Conservation (phyloP, 2,329 filamentous ascomycete genomes). For the Trichophyton equinum region DNA sequence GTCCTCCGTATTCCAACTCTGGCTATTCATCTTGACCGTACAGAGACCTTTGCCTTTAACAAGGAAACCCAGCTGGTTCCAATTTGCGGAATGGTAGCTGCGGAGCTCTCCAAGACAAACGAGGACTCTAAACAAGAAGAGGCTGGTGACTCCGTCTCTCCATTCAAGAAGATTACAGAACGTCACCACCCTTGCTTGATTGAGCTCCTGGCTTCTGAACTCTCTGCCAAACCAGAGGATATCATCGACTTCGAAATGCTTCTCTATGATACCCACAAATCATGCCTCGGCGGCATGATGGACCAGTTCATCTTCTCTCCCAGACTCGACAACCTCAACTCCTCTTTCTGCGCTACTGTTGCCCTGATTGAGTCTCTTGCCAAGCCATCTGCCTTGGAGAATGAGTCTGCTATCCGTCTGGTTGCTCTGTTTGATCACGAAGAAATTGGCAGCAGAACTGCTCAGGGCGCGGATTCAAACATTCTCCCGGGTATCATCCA, state of each 20-base stretch:
- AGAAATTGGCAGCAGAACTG: constrained; percentile 84
- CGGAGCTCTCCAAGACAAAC: constrained; percentile 54
- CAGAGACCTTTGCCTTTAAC: constrained; percentile 80
- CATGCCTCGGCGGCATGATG: constrained; percentile 75
- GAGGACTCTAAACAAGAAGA: constrained; percentile 23
- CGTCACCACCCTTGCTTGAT: constrained; percentile 83
- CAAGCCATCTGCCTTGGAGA: constrained; percentile 51
- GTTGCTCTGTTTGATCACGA: constrained; percentile 95
- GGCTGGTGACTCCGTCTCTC: constrained; percentile 46
- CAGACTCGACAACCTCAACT: constrained; percentile 89
- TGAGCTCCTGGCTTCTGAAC: constrained; percentile 69
- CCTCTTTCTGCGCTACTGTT: constrained; percentile 85
- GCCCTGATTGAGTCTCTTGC: constrained; percentile 70
- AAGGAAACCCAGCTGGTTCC: constrained; percentile 95
- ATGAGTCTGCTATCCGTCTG: constrained; percentile 74
- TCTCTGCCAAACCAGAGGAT: constrained; percentile 55
- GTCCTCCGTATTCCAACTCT: constrained; percentile 83
- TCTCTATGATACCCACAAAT: constrained; percentile 91
- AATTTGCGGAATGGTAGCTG: constrained; percentile 74
- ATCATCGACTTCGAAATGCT: constrained; percentile 90
- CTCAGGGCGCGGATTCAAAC: constrained; percentile 89
- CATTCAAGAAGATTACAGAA: constrained; percentile 63
- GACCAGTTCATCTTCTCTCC: constrained; percentile 94
- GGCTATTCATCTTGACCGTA: constrained; percentile 84
- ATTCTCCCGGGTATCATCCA: constrained; percentile 76